These are phyloP conservation scores for Pyrenopolyporus hunteri DNA, from an alignment of 495 filamentous ascomycete species.

Conservation along the genomic window DNA sequence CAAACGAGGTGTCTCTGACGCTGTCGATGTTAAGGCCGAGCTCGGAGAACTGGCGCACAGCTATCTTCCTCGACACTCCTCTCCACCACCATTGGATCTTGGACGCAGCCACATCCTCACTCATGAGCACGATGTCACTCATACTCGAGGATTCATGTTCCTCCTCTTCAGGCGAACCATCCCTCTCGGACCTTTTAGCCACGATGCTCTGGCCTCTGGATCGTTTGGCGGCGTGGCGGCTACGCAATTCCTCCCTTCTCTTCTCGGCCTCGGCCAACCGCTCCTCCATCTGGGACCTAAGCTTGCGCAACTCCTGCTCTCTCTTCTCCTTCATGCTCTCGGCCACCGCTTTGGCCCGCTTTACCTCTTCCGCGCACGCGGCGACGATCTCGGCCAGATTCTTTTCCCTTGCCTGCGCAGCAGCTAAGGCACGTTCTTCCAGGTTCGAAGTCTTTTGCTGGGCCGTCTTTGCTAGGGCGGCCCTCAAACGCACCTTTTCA, in stretches of 20 bases:
- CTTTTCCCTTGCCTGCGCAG: slow-evolving; percentile 86
- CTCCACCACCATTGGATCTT: slow-evolving; percentile 83
- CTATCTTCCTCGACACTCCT: slow-evolving; percentile 60
- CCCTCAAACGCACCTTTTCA: slow-evolving; percentile 92
- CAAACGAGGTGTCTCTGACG: slow-evolving; percentile 78
- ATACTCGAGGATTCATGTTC: slow-evolving; percentile 45
- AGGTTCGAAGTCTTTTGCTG: slow-evolving; percentile 64
- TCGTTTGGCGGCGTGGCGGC: slow-evolving; percentile 63
- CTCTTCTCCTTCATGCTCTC: slow-evolving; percentile 91
- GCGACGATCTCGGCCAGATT: slow-evolving; percentile 93
- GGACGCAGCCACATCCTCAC: slow-evolving; percentile 69
- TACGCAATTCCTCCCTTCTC: slow-evolving; percentile 65
- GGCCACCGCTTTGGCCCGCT: slow-evolving; percentile 88
- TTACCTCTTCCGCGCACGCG: slow-evolving; percentile 92
- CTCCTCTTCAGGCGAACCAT: slow-evolving; percentile 63
- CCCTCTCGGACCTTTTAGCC: slow-evolving; percentile 52
- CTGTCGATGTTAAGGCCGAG: slow-evolving; percentile 76
- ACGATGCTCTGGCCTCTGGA: slow-evolving; percentile 69
- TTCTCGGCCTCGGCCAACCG: slow-evolving; percentile 86
- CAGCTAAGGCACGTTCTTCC: slow-evolving; percentile 87
- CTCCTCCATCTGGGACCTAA: slow-evolving; percentile 82
- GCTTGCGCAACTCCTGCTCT: slow-evolving; percentile 79
- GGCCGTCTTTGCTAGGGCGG: slow-evolving; percentile 81
- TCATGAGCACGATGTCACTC: slow-evolving; percentile 58
- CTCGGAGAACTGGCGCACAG: slow-evolving; percentile 68